Evolutionary conservation across 441 rosid species (phyloP).

Genomic region (Gossypium trilobum): DNA sequence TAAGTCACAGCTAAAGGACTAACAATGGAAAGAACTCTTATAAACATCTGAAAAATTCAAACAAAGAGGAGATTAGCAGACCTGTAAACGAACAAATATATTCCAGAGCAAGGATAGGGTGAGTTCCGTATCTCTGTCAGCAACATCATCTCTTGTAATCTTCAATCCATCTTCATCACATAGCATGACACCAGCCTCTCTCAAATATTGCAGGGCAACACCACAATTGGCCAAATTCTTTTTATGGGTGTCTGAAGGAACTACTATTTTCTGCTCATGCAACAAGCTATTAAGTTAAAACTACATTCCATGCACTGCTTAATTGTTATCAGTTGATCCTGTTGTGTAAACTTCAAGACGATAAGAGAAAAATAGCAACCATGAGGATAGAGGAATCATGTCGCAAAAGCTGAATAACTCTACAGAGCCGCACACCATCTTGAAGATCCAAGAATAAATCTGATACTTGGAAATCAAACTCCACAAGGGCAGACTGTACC

Average conservation of each 20-base stretch:
- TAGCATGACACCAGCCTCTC: slow-evolving; percentile 47
- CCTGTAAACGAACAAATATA: slow-evolving; percentile 81
- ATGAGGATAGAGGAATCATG: slow-evolving; percentile 66
- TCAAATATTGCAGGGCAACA: slow-evolving; percentile 57
- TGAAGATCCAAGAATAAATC: slow-evolving; percentile 69
- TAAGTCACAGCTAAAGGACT: neutral
- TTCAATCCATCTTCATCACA: slow-evolving; percentile 61
- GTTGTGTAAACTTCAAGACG: neutral
- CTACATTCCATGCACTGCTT: slow-evolving; percentile 6
- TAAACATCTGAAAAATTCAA: neutral
- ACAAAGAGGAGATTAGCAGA: slow-evolving; percentile 17
- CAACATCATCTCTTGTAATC: slow-evolving; percentile 60
- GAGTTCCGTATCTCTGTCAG: slow-evolving; percentile 70
- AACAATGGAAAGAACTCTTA: neutral
- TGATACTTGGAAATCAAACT: slow-evolving; percentile 61
- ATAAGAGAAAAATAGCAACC: slow-evolving; percentile 35
- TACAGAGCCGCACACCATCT: slow-evolving; percentile 80
- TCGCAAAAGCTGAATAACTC: slow-evolving; percentile 74
- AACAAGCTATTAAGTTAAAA: slow-evolving; percentile 6
- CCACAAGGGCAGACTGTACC: slow-evolving; percentile 57
- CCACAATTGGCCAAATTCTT: slow-evolving; percentile 63
- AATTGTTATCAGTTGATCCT: neutral
- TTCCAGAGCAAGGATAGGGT: slow-evolving; percentile 79
- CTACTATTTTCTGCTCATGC: slow-evolving; percentile 57
- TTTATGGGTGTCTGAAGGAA: slow-evolving; percentile 66